Evolutionary conservation across 441 rosid species (phyloP), one percentile per base, ranked within the genome.

Genomic region (Aquilaria agallochum): DNA sequence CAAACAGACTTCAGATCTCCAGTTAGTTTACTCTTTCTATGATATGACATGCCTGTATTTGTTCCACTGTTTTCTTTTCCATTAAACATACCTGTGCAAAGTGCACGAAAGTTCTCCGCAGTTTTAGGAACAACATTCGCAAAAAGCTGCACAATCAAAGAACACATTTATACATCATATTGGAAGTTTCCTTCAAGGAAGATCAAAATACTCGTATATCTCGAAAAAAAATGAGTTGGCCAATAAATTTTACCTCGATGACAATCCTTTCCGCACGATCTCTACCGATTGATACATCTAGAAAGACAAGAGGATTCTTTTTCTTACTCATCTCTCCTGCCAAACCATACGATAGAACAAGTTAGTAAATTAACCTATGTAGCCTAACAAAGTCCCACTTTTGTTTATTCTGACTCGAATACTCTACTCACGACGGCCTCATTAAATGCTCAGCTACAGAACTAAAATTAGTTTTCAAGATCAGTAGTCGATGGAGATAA

Each of bases 91-190:
- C 99, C 99, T 72, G 96, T 88, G 71, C 97, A 95, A 55, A 95
- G 96, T 60, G 95, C 88, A 57, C 93, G 89, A 55, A 95, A 95
- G 77, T 95, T 95, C 68, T 95, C 98, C 2, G 94, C 93, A 8
- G 99, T 89, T 87, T 74, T 89, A n/a, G 98, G 99, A 76, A 85
- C 98, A 75, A 80, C 78, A 84, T 86, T 77, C 11, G 95, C 87
- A 81, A 85, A 92, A 71, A 92, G 99, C 99, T 92, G 83, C 67
- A 44, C 68, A 70, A 65, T 54, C 40, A 52, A 58, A 72, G 31
- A 60, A 55, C 30, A 7, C 13, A 32, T n/a, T 42, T 52, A 13
- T 53, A 59, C 59, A 46, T 53, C 14, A n/a, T 44, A 49, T 9
- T 13, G 30, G 44, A 62, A 53, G 45, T 3, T 10, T 44, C 30